Conservation (phyloP, 2,329 filamentous ascomycete species). For the Xylaria sp. region DNA sequence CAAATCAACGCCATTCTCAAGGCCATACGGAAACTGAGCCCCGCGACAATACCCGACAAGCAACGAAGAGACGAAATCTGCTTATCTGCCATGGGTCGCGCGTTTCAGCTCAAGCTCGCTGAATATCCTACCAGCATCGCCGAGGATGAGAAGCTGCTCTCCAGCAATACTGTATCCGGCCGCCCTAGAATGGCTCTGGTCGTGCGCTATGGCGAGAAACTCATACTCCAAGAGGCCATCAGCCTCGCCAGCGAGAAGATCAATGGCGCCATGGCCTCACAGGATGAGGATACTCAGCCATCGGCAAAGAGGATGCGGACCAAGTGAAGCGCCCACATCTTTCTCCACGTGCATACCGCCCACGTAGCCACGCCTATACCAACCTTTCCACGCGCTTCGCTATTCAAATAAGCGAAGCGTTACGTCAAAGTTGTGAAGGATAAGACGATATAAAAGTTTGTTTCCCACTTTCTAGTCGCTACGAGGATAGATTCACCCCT, state of each 20-base stretch:
- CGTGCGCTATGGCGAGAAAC: slow-evolving; percentile 76
- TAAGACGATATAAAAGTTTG: too few species aligned
- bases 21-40: slow-evolving; percentile 51
- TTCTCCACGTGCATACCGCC: neutral
- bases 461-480: too few species aligned
- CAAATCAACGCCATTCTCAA: slow-evolving; percentile 59
- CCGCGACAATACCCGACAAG: slow-evolving; percentile 54
- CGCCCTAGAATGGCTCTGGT: slow-evolving; percentile 65
- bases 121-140: slow-evolving; percentile 51
- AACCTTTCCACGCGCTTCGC: neutral
- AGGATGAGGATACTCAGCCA: slow-evolving; percentile 32
- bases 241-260: slow-evolving; percentile 41
- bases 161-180: slow-evolving; percentile 37
- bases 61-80: slow-evolving; percentile 55
- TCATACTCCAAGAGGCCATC: slow-evolving; percentile 63
- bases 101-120: slow-evolving; percentile 46
- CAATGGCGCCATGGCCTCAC: slow-evolving; percentile 23
- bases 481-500: neutral
- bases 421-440: too few species aligned
- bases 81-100: slow-evolving; percentile 47
- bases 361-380: neutral
- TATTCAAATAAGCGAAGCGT: too few species aligned
- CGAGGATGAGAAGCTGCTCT: slow-evolving; percentile 49
- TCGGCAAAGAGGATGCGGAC: slow-evolving; percentile 40
- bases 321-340: slow-evolving; percentile 23